Percentiles rank a stretch among this genome's conserved stretches.
Conservation (phyloP, 352 stramenopile genomes). For the Plasmopara viticola region DNA sequence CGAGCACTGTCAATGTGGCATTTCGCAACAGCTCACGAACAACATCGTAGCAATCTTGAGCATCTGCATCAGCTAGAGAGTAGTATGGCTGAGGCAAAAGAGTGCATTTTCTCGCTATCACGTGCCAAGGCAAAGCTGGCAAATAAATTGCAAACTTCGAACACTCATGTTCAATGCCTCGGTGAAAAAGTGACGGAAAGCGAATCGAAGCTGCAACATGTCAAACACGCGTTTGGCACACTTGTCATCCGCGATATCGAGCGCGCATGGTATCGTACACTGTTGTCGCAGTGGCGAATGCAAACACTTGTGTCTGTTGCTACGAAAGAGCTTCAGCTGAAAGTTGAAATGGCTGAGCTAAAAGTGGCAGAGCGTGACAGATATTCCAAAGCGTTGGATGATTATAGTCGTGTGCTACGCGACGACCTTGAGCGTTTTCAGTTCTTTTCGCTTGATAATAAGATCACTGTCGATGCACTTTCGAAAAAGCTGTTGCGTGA, state of each 20-base stretch:
- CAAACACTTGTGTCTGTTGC: conserved; percentile 27
- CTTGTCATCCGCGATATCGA: conserved; percentile 45
- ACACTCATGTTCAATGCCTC: conserved; percentile 29
- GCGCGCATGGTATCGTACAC: conserved; percentile 28
- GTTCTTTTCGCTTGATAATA: conserved; percentile 75
- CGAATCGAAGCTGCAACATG: conserved; percentile 48
- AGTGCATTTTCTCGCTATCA: conserved; percentile 66
- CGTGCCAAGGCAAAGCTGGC: conserved; percentile 53
- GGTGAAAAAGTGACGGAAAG: conserved; percentile 39
- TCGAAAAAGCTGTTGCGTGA: conserved; percentile 69
- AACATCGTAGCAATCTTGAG: conserved; percentile 18
- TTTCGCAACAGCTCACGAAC: conserved; percentile 20
- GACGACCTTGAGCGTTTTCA: conserved; percentile 70
- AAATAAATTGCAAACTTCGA: conserved; percentile 38
- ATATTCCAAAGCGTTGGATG: conserved; percentile 54
- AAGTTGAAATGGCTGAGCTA: conserved; percentile 48
- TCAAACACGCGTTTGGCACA: conserved; percentile 64
- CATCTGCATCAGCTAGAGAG: conserved; percentile 23
- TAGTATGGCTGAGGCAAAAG: conserved; percentile 51
- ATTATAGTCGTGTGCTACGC: conserved; percentile 67
- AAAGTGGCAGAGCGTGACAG: conserved; percentile 54
- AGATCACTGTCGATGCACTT: conserved; percentile 65
- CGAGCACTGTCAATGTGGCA: conserved; percentile 28
- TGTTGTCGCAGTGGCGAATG: conserved; percentile 44
- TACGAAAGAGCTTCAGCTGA: conserved; percentile 41